Evolutionary conservation across 2,329 filamentous ascomycete genomes (phyloP).

Genomic region (Drechslerella dactyloides): DNA sequence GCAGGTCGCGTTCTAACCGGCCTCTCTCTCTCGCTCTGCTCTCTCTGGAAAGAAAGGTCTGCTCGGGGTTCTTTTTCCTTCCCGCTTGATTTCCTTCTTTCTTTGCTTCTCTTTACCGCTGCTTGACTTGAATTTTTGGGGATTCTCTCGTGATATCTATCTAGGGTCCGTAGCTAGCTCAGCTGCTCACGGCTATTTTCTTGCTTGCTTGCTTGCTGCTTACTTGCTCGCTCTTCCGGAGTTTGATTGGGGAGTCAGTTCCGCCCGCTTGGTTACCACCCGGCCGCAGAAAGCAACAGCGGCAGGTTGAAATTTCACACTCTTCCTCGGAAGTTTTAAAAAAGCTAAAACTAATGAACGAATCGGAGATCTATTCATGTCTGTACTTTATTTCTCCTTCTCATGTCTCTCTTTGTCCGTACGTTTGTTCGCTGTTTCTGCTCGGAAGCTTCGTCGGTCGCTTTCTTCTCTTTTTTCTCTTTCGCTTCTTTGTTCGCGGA

Average conservation of each 20-base stretch:
- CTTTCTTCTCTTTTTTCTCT: neutral
- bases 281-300: too few species aligned
- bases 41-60: slow-evolving; percentile 1
- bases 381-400: neutral
- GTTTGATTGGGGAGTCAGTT: too few species aligned
- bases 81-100: neutral
- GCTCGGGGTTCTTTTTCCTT: slow-evolving; percentile 1
- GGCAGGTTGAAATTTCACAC: too few species aligned
- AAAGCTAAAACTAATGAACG: too few species aligned
- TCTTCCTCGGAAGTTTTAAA: too few species aligned
- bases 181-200: neutral
- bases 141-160: slow-evolving; percentile 8
- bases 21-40: too few species aligned
- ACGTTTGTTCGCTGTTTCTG: neutral
- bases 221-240: too few species aligned
- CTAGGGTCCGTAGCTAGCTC: neutral
- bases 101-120: too few species aligned
- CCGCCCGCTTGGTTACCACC: too few species aligned
- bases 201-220: too few species aligned
- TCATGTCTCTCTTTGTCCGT: neutral
- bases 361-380: too few species aligned
- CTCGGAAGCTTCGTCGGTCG: neutral
- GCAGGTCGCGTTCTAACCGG: slow-evolving; percentile 46
- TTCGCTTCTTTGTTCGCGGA: neutral
- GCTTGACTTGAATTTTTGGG: neutral